phyloP scores from a whole-genome alignment of 768 basidiomycete species.

The Phaffia tasmanica region DNA sequence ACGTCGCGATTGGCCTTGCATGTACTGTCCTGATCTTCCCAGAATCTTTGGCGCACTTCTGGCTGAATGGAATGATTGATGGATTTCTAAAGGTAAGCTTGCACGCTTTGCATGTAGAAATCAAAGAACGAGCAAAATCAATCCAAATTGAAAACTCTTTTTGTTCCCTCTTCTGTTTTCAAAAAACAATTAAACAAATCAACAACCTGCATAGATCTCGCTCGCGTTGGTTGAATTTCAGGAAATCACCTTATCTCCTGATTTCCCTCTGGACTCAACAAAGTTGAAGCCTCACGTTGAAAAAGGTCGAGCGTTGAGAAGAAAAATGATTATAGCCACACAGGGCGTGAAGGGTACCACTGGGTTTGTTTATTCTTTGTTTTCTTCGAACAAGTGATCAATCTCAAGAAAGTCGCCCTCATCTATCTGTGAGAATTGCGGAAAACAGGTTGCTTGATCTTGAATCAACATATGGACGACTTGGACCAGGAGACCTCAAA shows the following conservation, averaged over 20 bases:
- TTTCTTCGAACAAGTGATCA: too few relatives aligned
- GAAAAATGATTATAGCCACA: constrained; percentile 28
- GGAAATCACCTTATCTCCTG: constrained; percentile 26
- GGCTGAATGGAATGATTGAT: constrained; percentile 11
- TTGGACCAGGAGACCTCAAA: constrained; percentile 34
- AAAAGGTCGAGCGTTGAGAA: constrained; percentile 28
- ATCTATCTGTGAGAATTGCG: constrained; percentile 27
- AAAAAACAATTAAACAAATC: too few relatives aligned
- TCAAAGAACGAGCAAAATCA: too few relatives aligned
- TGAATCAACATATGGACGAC: constrained; percentile 34
- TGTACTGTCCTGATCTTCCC: constrained; percentile 47
- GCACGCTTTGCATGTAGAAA: too few relatives aligned
- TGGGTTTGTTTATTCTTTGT: too few relatives aligned
- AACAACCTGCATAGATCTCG: too few relatives aligned
- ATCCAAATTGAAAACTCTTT: too few relatives aligned
- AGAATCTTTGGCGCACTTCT: constrained; percentile 44
- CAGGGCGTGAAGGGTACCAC: constrained; percentile 4
- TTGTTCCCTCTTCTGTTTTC: too few relatives aligned
- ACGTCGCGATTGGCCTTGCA: constrained; percentile 46
- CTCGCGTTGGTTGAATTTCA: too few relatives aligned
- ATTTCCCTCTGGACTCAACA: constrained; percentile 27
- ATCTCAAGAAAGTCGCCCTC: too few relatives aligned
- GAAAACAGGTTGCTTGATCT: constrained; percentile 33
- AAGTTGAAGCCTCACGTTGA: constrained; percentile 30
- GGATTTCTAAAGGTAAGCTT: too few relatives aligned